Base-by-base conservation (phyloP, 129 eudicot species). In the Daucus carota region DNA sequence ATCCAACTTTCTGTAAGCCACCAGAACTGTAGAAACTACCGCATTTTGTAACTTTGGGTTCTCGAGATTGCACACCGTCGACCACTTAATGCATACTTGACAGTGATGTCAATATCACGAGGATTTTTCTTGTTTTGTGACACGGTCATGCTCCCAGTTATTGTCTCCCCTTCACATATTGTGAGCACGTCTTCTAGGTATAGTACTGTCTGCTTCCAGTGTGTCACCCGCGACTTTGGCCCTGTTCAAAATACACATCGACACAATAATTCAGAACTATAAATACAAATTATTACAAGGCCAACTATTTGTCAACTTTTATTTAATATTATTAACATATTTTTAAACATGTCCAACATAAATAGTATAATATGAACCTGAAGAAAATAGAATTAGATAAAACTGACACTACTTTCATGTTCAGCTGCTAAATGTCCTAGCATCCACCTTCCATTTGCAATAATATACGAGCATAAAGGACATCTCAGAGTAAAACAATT, bases 161-260 rank as follows among this genome's bases (percentile, higher is more conserved):
- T 24, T 29, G 88, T 59, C 84, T 93, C 98, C 40, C 98, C 98
- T 87, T 91, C 76, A 65, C 98, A 86, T 76, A 93, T 83, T 22
- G 92, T 87, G 26, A 93, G 78, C 73, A 86, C 93, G 69, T 93
- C 98, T 85, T 93, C 98, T 24, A 93, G 82, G 82, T 93, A 93
- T 44, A 90, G 81, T 33, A 93, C 98, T 2, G 98, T 93, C 57
- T 93, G 98, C 75, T 93, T 93, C 98, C 97, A 93, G 74, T 93
- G 98, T 34, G 98, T 93, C 11, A 81, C 85, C 73, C 90, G 81
- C 8, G 97, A 91, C 78, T 79, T 91, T n/a, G 98, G 98, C 70
- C 98, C 98, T 93, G 78, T 36, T 81, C 76, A 76, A 50, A 29
- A 22, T 28, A 36, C 31, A 33, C 29, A 10, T 17, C 65, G n/a